Conservation (phyloP, 805 yeast species). For the Saturnispora besseyi region DNA sequence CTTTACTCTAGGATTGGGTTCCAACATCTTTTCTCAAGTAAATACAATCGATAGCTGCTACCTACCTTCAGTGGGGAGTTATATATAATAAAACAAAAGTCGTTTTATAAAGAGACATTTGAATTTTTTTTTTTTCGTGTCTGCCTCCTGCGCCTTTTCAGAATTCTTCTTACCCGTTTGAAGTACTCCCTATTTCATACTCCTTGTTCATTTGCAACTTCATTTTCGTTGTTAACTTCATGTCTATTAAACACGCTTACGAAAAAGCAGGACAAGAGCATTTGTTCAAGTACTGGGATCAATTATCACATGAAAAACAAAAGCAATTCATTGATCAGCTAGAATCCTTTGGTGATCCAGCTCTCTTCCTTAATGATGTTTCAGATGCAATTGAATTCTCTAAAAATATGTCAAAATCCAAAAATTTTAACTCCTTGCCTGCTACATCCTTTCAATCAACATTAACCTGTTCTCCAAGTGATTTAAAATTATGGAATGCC, state of each 20-base stretch:
- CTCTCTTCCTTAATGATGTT: slow-evolving; percentile 33
- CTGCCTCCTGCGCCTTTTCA: too few relatives aligned
- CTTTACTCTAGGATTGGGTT: too few relatives aligned
- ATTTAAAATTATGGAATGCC: slow-evolving; percentile 24
- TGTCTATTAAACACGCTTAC: slow-evolving; percentile 21
- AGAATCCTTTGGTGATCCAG: slow-evolving; percentile 34
- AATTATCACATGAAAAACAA: slow-evolving; percentile 30
- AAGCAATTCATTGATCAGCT: slow-evolving; percentile 33
- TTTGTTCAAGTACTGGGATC: slow-evolving; percentile 40
- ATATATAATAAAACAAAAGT: too few relatives aligned
- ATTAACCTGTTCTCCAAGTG: slow-evolving; percentile 25
- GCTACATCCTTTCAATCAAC: slow-evolving; percentile 44
- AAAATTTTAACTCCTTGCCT: slow-evolving; percentile 44
- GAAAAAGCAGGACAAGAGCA: slow-evolving; percentile 44
- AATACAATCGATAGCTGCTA: too few relatives aligned
- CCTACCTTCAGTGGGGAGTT: too few relatives aligned
- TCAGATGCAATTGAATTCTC: slow-evolving; percentile 37
- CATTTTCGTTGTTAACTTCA: background rate
- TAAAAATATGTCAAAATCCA: slow-evolving; percentile 14
- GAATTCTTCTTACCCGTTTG: too few relatives aligned
- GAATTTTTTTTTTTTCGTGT: too few relatives aligned
- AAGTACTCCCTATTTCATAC: background rate
- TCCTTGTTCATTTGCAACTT: background rate
- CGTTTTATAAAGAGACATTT: too few relatives aligned
- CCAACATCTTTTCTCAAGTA: too few relatives aligned